A percentile compares a stretch with the other conserved stretches of the same genome.
Evolutionary conservation across 1,284 basidiomycete genomes (phyloP).

Genomic region (Xerocomus cyaneibrunnescens): DNA sequence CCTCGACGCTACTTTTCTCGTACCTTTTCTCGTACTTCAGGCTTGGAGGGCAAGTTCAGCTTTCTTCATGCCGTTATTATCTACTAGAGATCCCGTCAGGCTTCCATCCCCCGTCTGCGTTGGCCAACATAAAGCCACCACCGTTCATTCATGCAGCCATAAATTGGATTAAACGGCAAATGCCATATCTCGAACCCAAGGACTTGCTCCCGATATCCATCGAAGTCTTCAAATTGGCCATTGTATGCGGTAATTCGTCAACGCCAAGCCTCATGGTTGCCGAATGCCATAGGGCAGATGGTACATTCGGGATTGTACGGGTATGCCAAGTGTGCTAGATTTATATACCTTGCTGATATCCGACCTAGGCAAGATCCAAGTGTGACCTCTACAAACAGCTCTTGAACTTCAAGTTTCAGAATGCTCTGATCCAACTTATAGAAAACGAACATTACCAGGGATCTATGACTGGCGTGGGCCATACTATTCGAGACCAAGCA

Average conservation of each 20-base stretch:
- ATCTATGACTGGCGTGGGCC: constrained; percentile 65
- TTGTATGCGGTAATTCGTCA: constrained; percentile 81
- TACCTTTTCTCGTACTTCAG: constrained; percentile 30
- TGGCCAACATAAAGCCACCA: constrained; percentile 43
- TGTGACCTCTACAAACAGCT: constrained; percentile 81
- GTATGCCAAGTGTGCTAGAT: constrained; percentile 40
- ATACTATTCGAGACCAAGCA: constrained; percentile 58
- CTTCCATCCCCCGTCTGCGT: constrained; percentile 33
- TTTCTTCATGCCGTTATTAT: constrained; percentile 12
- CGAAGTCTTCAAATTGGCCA: constrained; percentile 68
- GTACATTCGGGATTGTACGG: constrained; percentile 76
- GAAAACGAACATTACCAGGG: constrained; percentile 77
- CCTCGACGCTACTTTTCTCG: constrained; percentile 22
- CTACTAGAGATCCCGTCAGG: constrained; percentile 24
- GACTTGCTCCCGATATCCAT: constrained; percentile 82
- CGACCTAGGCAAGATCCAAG: constrained; percentile 66
- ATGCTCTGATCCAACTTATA: constrained; percentile 64
- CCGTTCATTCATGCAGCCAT: constrained; percentile 44
- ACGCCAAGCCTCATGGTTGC: constrained; percentile 79
- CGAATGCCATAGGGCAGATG: constrained; percentile 71
- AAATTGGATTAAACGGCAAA: constrained; percentile 54
- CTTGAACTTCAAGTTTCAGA: constrained; percentile 67
- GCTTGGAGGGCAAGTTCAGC: constrained; percentile 26
- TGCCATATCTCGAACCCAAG: constrained; percentile 71
- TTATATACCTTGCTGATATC: constrained; percentile 9